phyloP scores from a whole-genome alignment of 768 basidiomycete genomes.

The Amanita brunnescens region DNA sequence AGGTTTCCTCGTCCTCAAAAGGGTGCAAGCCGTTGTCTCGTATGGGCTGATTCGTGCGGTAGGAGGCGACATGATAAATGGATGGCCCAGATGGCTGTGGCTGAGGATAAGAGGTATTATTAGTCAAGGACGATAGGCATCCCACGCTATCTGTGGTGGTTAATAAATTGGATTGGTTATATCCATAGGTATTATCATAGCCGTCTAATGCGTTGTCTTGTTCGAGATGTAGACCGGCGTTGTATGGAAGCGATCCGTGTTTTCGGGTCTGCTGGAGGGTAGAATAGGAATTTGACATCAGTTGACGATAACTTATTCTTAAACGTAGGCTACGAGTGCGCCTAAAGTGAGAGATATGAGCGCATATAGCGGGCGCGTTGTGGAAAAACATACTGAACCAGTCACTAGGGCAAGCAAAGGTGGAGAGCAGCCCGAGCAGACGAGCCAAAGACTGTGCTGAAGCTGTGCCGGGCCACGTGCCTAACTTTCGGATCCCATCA shows the following conservation, averaged over 20 bases:
- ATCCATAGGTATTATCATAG: conserved; percentile 5
- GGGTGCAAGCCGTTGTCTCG: background rate
- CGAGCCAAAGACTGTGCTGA: too few relatives aligned
- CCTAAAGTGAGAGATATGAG: background rate
- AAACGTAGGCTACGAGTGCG: too few relatives aligned
- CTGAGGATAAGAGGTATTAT: conserved; percentile 8
- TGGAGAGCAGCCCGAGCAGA: background rate
- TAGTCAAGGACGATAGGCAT: conserved; percentile 4
- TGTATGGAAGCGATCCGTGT: conserved; percentile 19
- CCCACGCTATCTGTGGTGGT: conserved; percentile 9
- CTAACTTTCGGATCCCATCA: too few relatives aligned
- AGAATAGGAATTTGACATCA: conserved; percentile 19
- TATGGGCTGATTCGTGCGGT: background rate
- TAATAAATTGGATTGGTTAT: conserved; percentile 4
- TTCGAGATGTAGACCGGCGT: conserved; percentile 26
- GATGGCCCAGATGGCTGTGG: conserved; percentile 4
- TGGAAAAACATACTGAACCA: background rate
- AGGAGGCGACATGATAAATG: background rate
- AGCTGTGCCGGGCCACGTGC: too few relatives aligned
- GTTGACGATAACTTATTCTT: conserved; percentile 3
- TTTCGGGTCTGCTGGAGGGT: conserved; percentile 16
- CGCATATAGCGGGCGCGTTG: background rate
- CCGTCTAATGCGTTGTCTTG: conserved; percentile 22
- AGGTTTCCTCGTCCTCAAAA: background rate
- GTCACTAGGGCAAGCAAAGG: background rate